phyloP scores from a whole-genome alignment of 2,329 filamentous ascomycete genomes.

The Zymoseptoria passerinii region DNA sequence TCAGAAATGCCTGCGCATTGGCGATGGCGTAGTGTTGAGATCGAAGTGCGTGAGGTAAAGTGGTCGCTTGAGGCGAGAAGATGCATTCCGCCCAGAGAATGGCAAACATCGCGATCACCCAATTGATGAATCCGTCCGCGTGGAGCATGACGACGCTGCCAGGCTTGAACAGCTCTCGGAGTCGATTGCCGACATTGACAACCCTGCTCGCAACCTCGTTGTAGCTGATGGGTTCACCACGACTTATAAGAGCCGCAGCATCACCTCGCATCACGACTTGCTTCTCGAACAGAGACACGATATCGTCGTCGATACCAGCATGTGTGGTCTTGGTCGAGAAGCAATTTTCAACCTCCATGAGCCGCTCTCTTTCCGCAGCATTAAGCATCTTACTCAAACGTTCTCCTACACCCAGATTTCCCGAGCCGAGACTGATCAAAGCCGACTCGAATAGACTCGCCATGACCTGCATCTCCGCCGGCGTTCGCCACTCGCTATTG shows the following conservation, averaged over 20 bases:
- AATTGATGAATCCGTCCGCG: slow-evolving; percentile 3
- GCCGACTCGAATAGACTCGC: background rate
- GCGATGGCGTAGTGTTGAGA: slow-evolving; percentile 1
- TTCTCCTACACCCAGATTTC: background rate
- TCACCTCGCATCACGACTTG: background rate
- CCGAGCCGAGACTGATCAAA: background rate
- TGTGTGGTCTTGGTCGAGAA: background rate
- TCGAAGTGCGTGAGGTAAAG: background rate
- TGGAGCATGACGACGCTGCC: slow-evolving; percentile 1
- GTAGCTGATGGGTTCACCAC: background rate
- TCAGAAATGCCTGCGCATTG: slow-evolving; percentile 1
- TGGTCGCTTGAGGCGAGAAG: slow-evolving; percentile 1
- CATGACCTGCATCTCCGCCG: slow-evolving; percentile 2
- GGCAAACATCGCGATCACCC: slow-evolving; percentile 1
- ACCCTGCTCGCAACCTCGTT: background rate
- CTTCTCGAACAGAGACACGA: background rate
- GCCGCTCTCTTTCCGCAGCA: background rate
- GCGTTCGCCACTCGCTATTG: slow-evolving; percentile 4
- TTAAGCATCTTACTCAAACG: slow-evolving; percentile 1
- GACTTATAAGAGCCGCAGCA: background rate
- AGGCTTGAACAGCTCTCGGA: background rate
- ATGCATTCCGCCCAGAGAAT: slow-evolving; percentile 2
- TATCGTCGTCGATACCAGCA: background rate
- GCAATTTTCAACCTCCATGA: background rate
- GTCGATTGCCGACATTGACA: background rate